phyloP scores from a whole-genome alignment of 2,329 filamentous ascomycete species.

The Stagonosporopsis cucurbitacearum region DNA sequence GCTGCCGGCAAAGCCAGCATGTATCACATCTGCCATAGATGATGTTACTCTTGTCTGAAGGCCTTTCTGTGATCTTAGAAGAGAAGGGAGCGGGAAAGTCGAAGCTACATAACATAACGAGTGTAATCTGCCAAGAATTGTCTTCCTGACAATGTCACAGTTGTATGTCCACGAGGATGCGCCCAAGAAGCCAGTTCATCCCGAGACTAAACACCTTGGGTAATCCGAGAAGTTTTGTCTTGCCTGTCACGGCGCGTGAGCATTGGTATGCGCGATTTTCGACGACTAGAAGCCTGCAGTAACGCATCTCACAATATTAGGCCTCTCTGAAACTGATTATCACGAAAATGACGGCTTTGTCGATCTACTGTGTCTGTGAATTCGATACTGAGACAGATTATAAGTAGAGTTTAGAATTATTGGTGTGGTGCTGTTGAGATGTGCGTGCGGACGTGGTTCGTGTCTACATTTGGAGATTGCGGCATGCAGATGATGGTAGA shows the following conservation, averaged over 20 bases:
- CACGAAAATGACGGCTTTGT: background rate
- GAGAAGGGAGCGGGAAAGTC: background rate
- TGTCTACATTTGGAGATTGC: constrained; percentile 12
- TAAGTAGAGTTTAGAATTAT: background rate
- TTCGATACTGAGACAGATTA: background rate
- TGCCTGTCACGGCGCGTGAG: background rate
- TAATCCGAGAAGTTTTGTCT: background rate
- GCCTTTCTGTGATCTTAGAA: background rate
- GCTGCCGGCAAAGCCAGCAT: background rate
- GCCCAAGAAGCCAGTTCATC: background rate
- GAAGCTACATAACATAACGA: background rate
- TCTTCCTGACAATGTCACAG: background rate
- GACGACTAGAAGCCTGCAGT: background rate
- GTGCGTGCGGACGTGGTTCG: background rate
- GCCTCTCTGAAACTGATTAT: background rate
- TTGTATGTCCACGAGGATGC: background rate
- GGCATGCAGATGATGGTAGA: background rate
- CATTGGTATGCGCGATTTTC: constrained; percentile 13
- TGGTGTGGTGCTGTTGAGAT: background rate
- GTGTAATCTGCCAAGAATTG: background rate
- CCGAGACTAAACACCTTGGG: constrained; percentile 9
- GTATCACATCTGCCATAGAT: background rate
- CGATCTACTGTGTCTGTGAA: background rate
- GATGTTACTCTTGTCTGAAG: background rate
- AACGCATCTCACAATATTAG: background rate